Evolutionary conservation across 2,329 filamentous ascomycete species (phyloP), one percentile per base, ranked within the genome.

Genomic region (Diaporthe australafricana): DNA sequence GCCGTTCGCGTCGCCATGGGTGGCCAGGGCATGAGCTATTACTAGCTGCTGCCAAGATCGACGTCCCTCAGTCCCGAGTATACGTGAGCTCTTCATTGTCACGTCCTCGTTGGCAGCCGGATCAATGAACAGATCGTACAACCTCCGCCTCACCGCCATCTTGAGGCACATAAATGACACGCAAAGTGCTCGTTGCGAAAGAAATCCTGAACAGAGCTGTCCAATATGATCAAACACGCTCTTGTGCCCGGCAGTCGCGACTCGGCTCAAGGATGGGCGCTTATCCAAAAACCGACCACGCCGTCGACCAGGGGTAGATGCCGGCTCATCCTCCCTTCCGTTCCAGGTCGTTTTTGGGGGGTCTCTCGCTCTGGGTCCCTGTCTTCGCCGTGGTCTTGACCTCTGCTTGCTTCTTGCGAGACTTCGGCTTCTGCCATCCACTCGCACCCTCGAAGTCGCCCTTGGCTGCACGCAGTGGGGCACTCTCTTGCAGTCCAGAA

Each of bases 371-470:
- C 35, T 85, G 84, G 8, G 81, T 77, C 27, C 78, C 78, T 4
- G 80, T 81, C 70, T 84, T 86, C 5, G 78, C 78, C 60, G 81
- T 79, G 77, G 84, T 84, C 77, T 89, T 90, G 70, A 80, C 77
- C 17, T 87, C 85, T n/a, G 76, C 76, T 2, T 81, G 83, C 79
- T 87, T 89, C 78, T 88, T 89, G 74, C 84, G 85, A 9, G 83
- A 77, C 75, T 89, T 90, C 20, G 88, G 85, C 77, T 90, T 90
- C 74, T 91, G 90, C 90, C 90, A 92, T 2, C 81, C 84, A 40
- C 82, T 78, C 9, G 66, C 68, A 27, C 75, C 78, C 16, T 87
- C 85, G 45, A 81, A 81, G 76, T 90, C 89, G 74, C 87, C 90
- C 79, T 88, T 90, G 27, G 83, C 84, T 20, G 81, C 83, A 35